Percentiles rank a stretch among this genome's conserved stretches.
Conservation (phyloP, 106 monocot species). For the Platanthera zijinensis region DNA sequence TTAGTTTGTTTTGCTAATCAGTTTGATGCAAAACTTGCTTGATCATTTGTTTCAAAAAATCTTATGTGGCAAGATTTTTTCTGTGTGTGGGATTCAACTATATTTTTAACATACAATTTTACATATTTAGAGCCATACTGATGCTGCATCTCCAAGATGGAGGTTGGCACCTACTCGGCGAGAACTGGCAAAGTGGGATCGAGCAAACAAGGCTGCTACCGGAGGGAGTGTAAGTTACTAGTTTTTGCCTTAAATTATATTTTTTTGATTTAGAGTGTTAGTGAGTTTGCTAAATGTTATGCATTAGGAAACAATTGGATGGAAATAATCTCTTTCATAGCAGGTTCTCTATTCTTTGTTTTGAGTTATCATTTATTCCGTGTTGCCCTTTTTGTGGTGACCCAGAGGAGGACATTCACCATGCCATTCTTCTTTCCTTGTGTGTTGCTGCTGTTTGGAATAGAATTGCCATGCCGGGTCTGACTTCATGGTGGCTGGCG, state of each 20-base stretch:
- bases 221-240: slow-evolving; percentile 68
- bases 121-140: slow-evolving; percentile 26
- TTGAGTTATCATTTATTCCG: too few species aligned
- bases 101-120: not conserved
- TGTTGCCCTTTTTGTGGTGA: too few species aligned
- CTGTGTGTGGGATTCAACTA: not conserved
- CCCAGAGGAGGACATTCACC: too few species aligned
- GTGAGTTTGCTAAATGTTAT: not conserved
- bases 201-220: slow-evolving; percentile 66
- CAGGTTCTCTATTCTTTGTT: too few species aligned
- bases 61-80: not conserved
- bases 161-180: slow-evolving; percentile 68
- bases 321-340: too few species aligned
- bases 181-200: slow-evolving; percentile 84
- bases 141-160: slow-evolving; percentile 58
- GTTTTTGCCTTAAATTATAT: not conserved
- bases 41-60: not conserved
- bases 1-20: too few species aligned
- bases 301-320: not conserved
- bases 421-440: too few species aligned
- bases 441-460: too few species aligned
- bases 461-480: too few species aligned
- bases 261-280: not conserved
- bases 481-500: too few species aligned
- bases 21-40: not conserved